Evolutionary conservation across 768 basidiomycete genomes (phyloP), one percentile per base, ranked within the genome.

Genomic region (Astraeus odoratus): DNA sequence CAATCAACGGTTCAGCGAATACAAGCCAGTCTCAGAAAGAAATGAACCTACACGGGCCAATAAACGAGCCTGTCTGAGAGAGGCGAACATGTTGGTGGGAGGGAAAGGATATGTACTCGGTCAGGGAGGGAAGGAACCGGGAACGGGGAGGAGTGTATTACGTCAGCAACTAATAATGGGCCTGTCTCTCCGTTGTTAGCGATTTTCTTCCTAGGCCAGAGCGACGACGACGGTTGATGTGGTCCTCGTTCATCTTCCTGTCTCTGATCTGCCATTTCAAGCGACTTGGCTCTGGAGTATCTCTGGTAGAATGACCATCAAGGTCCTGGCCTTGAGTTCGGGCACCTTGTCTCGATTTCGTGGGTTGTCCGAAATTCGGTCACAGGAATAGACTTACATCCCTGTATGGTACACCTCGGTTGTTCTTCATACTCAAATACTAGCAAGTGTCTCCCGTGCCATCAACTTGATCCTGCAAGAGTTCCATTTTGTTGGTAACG

Each of bases 281-380:
- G n/a, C n/a, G n/a, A 50, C 48, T 60, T 54, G 60, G 65, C 60
- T 59, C 51, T 38, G 70, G 75, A 72, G 55, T 56, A 67, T 60
- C 75, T 81, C 79, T 86, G 83, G 76, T 51, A 89, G 75, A 86
- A 46, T 27, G 59, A 76, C 44, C 38, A 49, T 51, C 22, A 23
- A 25, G 46, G 64, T 67, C 65, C 81, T 83, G 74, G 67, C 83
- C 76, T 85, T 86, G 86, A 87, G 86, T 87, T 86, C 81, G 83
- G 72, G 60, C 67, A 59, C 62, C 73, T 73, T 67, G 69, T 62
- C 50, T 57, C 59, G 48, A 51, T 67, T 27, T 16, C 42, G 51
- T 79, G 79, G 77, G 77, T 69, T 67, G 69, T 72, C 72, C 78
- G 84, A 83, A 90, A 88, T 90, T 89, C 70, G 77, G 83, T 65